Percentiles rank a stretch among this genome's conserved stretches.
Evolutionary conservation across 2,329 filamentous ascomycete species (phyloP).

Genomic region (Microcyclospora tardicrescens): DNA sequence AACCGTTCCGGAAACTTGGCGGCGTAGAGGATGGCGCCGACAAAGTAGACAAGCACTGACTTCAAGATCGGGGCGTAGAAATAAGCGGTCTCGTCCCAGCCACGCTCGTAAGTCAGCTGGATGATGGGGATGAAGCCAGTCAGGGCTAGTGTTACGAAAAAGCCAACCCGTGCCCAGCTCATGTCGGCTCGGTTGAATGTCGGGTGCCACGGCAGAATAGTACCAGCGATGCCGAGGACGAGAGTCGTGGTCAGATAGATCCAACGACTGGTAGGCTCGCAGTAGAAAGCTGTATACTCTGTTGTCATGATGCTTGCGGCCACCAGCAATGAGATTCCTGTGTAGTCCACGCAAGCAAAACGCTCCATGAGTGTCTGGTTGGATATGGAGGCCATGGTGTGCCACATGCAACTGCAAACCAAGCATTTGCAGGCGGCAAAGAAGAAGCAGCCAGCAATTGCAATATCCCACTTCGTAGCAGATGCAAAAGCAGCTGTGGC

Average conservation of each 20-base stretch:
- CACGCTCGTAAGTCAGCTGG: conserved; percentile 68
- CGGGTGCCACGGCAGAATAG: conserved; percentile 91
- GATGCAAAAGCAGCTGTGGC: conserved; percentile 72
- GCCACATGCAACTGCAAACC: conserved; percentile 91
- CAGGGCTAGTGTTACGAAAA: conserved; percentile 74
- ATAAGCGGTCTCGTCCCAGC: conserved; percentile 65
- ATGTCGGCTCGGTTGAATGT: conserved; percentile 86
- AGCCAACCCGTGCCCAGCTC: conserved; percentile 82
- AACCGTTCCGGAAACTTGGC: conserved; percentile 87
- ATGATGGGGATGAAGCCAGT: conserved; percentile 83
- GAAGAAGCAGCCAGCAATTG: conserved; percentile 90
- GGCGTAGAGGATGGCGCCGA: conserved; percentile 77
- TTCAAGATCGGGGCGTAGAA: conserved; percentile 85
- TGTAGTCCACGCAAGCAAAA: conserved; percentile 97
- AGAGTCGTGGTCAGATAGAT: conserved; percentile 75
- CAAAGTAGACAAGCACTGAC: conserved; percentile 72
- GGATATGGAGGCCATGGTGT: conserved; percentile 96
- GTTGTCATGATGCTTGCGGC: conserved; percentile 95
- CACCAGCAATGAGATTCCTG: conserved; percentile 87
- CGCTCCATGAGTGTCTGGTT: conserved; percentile 80
- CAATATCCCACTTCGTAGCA: conserved; percentile 75
- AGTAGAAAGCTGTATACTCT: conserved; percentile 98
- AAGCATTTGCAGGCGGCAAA: conserved; percentile 91
- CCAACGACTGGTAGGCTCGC: conserved; percentile 77
- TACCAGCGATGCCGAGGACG: conserved; percentile 68